These are phyloP conservation scores for Inonotus obliquus DNA, from an alignment of 1,284 basidiomycete genomes.

Conservation along the genomic window DNA sequence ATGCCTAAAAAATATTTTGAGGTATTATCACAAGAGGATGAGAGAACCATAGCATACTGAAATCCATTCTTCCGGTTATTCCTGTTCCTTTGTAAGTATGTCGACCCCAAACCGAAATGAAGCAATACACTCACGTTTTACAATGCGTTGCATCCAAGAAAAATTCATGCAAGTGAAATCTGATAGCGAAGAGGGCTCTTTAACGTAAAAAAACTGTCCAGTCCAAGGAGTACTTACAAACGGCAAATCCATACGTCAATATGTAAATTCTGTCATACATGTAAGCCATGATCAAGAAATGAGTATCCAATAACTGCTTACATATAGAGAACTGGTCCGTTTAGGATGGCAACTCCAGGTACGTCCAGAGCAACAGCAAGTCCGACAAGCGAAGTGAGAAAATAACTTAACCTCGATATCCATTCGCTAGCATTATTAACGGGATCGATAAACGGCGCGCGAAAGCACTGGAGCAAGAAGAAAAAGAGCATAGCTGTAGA, in stretches of 20 bases:
- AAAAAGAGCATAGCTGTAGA: conserved; percentile 55
- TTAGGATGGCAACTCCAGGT: conserved; percentile 47
- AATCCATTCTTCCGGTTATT: conserved; percentile 63
- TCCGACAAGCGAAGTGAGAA: conserved; percentile 58
- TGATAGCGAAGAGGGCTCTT: conserved; percentile 24
- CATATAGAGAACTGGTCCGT: conserved; percentile 60
- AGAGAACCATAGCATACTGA: conserved; percentile 46
- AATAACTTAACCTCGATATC: conserved; percentile 66
- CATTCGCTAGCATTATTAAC: conserved; percentile 77
- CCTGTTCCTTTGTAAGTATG: conserved; percentile 33
- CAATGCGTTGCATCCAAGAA: conserved; percentile 42
- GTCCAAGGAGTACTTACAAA: conserved; percentile 40
- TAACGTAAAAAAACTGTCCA: not conserved
- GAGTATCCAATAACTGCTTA: conserved; percentile 32
- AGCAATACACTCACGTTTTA: conserved; percentile 46
- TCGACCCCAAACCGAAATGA: not conserved
- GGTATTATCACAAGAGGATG: not conserved
- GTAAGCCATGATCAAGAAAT: not conserved
- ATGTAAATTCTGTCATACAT: conserved; percentile 48
- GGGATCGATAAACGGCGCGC: conserved; percentile 66
- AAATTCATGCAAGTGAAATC: conserved; percentile 63
- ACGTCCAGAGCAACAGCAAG: conserved; percentile 54
- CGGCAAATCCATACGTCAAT: conserved; percentile 59
- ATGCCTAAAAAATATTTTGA: conserved; percentile 42
- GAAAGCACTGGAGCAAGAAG: conserved; percentile 56